Conservation (phyloP, 257 asterid species). For the Nicotiana sylvestris region DNA sequence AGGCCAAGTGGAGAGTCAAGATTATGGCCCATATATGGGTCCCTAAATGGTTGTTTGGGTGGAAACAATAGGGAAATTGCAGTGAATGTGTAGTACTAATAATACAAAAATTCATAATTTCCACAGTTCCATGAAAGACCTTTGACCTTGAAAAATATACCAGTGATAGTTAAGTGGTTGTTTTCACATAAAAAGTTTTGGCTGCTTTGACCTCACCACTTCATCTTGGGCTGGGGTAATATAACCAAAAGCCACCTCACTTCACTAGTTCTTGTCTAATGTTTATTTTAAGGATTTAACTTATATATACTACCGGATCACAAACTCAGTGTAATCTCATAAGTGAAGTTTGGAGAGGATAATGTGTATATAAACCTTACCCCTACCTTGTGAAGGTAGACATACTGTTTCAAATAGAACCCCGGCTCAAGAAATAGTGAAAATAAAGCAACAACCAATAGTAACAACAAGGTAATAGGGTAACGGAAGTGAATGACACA, state of each 20-base stretch:
- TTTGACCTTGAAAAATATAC: neutral
- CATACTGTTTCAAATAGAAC: no score
- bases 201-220: constrained; percentile 9
- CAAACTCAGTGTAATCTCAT: no score
- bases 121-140: neutral
- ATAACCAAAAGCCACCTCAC: neutral
- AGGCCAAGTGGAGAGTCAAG: neutral
- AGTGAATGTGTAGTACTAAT: neutral
- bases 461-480: no score
- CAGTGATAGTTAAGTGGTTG: neutral
- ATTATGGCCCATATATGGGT: constrained; percentile 1
- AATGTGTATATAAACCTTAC: no score
- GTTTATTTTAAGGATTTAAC: no score
- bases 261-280: neutral
- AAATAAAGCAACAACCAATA: no score
- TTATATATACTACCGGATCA: no score
- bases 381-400: no score
- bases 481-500: no score
- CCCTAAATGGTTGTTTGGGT: neutral
- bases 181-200: neutral
- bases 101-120: neutral
- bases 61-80: neutral
- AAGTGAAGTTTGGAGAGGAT: no score
- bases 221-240: neutral
- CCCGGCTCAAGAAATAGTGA: no score